These are phyloP conservation scores for Wakefieldia striispora DNA, from an alignment of 768 basidiomycete genomes.

Conservation along the genomic window DNA sequence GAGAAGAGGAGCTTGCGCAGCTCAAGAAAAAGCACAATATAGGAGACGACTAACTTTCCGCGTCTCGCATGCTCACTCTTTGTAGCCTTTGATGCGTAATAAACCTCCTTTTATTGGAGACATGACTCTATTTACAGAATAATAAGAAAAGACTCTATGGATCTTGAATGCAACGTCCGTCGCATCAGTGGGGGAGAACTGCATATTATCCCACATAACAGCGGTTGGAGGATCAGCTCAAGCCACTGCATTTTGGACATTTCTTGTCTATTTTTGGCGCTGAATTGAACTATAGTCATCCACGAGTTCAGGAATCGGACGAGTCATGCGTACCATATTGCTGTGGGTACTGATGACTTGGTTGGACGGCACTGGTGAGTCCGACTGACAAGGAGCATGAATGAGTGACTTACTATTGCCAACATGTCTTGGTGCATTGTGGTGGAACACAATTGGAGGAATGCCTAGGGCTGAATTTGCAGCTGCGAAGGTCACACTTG, in stretches of 20 bases:
- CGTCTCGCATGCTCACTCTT: slow-evolving; percentile 9
- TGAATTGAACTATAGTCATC: slow-evolving; percentile 22
- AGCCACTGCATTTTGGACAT: slow-evolving; percentile 44
- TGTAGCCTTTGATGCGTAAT: slow-evolving; percentile 14
- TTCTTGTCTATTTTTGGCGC: slow-evolving; percentile 59
- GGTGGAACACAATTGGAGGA: slow-evolving; percentile 49
- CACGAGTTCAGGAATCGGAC: slow-evolving; percentile 3
- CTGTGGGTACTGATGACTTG: slow-evolving; percentile 60
- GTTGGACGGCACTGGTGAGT: slow-evolving; percentile 12
- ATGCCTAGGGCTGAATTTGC: slow-evolving; percentile 64
- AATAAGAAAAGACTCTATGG: slow-evolving; percentile 1
- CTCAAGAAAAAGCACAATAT: slow-evolving; percentile 88
- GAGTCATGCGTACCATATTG: slow-evolving; percentile 50
- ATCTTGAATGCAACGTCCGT: slow-evolving; percentile 10
- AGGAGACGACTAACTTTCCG: slow-evolving; percentile 56
- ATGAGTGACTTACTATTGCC: slow-evolving; percentile 60
- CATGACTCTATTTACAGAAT: slow-evolving; percentile 8
- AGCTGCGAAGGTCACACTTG: slow-evolving; percentile 55
- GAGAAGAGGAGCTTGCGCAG: slow-evolving; percentile 87
- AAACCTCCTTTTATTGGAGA: slow-evolving; percentile 3
- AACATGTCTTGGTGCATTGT: slow-evolving; percentile 54
- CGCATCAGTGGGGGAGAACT: slow-evolving; percentile 1
- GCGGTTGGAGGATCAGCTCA: slow-evolving; percentile 13
- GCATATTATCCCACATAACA: slow-evolving; percentile 5
- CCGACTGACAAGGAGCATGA: neutral